phyloP scores from a whole-genome alignment of 306 rosid species.

The Acacia crassicarpa region DNA sequence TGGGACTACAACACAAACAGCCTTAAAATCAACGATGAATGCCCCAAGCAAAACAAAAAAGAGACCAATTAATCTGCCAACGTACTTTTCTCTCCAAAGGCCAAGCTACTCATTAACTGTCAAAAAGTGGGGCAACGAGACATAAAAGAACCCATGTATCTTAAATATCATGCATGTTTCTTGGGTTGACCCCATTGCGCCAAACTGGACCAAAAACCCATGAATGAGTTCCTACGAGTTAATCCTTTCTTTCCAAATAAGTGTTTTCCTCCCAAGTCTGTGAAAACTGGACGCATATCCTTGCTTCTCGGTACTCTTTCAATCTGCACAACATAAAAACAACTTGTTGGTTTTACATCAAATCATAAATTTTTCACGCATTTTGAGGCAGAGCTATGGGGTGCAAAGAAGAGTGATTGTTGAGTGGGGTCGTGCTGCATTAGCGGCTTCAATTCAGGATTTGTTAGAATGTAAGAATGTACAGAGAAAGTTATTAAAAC shows the following conservation, averaged over 20 bases:
- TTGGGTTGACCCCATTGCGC: slow-evolving; percentile 71
- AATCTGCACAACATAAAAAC: slow-evolving; percentile 56
- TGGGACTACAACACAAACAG: slow-evolving; percentile 37
- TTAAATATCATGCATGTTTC: slow-evolving; percentile 72
- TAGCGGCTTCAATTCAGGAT: background rate
- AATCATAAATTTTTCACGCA: background rate
- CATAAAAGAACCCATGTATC: background rate
- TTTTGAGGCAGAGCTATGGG: background rate
- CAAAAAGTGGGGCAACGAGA: slow-evolving; percentile 21
- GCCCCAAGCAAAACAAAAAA: slow-evolving; percentile 6
- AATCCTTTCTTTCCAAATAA: slow-evolving; percentile 75
- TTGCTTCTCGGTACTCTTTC: slow-evolving; percentile 64
- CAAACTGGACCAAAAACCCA: slow-evolving; percentile 60
- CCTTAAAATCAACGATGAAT: slow-evolving; percentile 35
- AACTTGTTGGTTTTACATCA: background rate
- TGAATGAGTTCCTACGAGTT: slow-evolving; percentile 58
- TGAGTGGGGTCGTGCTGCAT: background rate
- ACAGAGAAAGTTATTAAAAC: background rate
- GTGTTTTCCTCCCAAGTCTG: slow-evolving; percentile 89
- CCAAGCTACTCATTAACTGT: slow-evolving; percentile 27
- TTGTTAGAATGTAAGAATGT: background rate
- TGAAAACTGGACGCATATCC: slow-evolving; percentile 66
- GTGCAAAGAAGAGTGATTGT: background rate
- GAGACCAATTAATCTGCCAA: slow-evolving; percentile 37
- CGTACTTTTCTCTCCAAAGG: slow-evolving; percentile 28